A percentile compares a stretch with the other conserved stretches of the same genome.
Evolutionary conservation across 352 stramenopile species (phyloP).

Genomic region (Pythium biforme): DNA sequence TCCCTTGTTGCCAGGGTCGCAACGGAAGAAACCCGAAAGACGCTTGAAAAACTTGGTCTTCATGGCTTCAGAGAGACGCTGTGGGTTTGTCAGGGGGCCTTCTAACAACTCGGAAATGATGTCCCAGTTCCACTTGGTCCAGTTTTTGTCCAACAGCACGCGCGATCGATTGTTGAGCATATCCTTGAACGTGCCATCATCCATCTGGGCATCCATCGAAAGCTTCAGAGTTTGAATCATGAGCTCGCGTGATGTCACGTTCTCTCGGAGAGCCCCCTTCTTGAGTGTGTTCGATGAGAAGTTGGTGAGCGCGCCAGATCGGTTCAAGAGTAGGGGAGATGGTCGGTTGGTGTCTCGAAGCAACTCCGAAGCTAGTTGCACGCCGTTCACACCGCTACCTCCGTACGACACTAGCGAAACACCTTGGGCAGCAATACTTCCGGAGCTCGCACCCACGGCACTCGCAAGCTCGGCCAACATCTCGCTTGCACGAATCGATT

Average conservation of each 20-base stretch:
- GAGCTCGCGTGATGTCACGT: conserved; percentile 76
- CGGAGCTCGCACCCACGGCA: conserved; percentile 73
- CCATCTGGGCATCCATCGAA: conserved; percentile 87
- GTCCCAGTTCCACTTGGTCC: conserved; percentile 91
- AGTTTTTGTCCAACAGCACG: conserved; percentile 88
- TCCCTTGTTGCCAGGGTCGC: conserved; percentile 85
- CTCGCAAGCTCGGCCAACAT: conserved; percentile 83
- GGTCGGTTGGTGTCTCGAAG: conserved; percentile 86
- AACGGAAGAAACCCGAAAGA: conserved; percentile 89
- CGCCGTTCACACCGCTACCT: conserved; percentile 79
- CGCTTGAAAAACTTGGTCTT: conserved; percentile 94
- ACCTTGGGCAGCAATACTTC: conserved; percentile 59
- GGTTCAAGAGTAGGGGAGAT: conserved; percentile 43
- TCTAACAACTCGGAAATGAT: conserved; percentile 89
- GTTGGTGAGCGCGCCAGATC: conserved; percentile 17
- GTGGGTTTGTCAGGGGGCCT: conserved; percentile 81
- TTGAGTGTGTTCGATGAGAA: conserved; percentile 32
- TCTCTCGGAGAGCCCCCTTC: conserved; percentile 48
- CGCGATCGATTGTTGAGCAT: conserved; percentile 85
- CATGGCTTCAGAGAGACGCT: conserved; percentile 86
- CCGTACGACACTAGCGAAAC: conserved; percentile 84
- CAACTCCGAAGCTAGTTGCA: conserved; percentile 83
- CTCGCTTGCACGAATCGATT: conserved; percentile 82
- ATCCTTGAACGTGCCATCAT: conserved; percentile 87
- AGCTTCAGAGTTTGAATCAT: conserved; percentile 88